Percentiles rank a stretch among this genome's conserved stretches.
Evolutionary conservation across 148 eudicot genomes (phyloP).

Genomic region (Chenopodium suecicum): DNA sequence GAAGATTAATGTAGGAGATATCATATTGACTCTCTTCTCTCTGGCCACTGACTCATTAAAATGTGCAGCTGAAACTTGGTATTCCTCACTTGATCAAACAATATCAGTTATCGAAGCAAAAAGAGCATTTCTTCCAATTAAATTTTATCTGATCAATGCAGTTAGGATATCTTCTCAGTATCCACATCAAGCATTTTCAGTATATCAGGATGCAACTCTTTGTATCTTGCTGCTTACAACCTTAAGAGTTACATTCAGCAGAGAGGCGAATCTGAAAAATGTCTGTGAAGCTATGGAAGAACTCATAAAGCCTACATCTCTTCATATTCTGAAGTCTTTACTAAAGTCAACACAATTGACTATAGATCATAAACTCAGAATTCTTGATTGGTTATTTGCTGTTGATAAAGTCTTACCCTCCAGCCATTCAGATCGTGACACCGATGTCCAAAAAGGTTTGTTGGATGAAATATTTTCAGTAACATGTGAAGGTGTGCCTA

Average conservation of each 20-base stretch:
- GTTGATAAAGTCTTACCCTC: conserved; percentile 28
- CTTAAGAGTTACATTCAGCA: conserved; percentile 57
- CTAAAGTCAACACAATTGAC: conserved; percentile 62
- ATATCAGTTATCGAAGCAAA: conserved; percentile 70
- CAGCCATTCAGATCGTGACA: conserved; percentile 24
- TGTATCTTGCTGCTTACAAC: conserved; percentile 58
- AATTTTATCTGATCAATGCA: conserved; percentile 89
- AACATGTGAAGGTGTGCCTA: conserved; percentile 44
- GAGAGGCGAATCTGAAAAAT: conserved; percentile 45
- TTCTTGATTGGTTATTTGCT: conserved; percentile 68
- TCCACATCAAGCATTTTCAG: conserved; percentile 65
- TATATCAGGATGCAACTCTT: conserved; percentile 46
- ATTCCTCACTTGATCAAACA: conserved; percentile 36
- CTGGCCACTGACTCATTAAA: conserved; percentile 65
- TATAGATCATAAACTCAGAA: conserved; percentile 50
- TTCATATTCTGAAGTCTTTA: conserved; percentile 73
- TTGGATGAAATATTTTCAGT: conserved; percentile 44
- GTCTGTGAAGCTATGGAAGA: conserved; percentile 67
- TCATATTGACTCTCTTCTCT: conserved; percentile 61
- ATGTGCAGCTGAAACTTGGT: conserved; percentile 84
- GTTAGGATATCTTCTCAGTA: conserved; percentile 76
- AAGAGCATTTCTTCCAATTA: conserved; percentile 82
- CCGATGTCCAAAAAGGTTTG: conserved; percentile 22
- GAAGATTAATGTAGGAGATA: conserved; percentile 57
- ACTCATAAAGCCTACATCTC: conserved; percentile 69